These are phyloP conservation scores for Colletotrichum simmondsii DNA, from an alignment of 2,329 filamentous ascomycete genomes.

Conservation along the genomic window DNA sequence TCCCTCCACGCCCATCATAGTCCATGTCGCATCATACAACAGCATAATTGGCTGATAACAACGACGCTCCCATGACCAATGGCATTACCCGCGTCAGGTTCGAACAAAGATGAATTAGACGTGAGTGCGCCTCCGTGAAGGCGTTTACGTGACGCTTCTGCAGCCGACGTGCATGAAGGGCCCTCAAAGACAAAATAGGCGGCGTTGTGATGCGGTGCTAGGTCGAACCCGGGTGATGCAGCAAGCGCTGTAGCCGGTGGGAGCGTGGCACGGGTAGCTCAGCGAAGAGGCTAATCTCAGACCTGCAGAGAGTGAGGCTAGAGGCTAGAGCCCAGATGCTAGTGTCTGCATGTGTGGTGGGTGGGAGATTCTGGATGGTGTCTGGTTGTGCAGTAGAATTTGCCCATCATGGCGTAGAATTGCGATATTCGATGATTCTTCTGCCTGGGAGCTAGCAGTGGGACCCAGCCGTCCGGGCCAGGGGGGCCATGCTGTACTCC, in stretches of 20 bases:
- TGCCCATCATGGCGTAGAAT: slow-evolving; percentile 29
- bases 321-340: slow-evolving; percentile 13
- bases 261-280: slow-evolving; percentile 12
- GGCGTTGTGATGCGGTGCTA: slow-evolving; percentile 6
- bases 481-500: not conserved
- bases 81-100: not conserved
- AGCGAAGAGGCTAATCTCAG: slow-evolving; percentile 20
- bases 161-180: slow-evolving; percentile 24
- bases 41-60: slow-evolving; percentile 6
- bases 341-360: not conserved
- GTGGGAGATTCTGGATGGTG: not conserved
- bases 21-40: slow-evolving; percentile 1
- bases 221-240: slow-evolving; percentile 6
- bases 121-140: not conserved
- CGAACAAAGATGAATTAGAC: not conserved
- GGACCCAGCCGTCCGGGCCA: not conserved
- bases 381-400: slow-evolving; percentile 5
- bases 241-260: slow-evolving; percentile 10
- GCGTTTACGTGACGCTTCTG: slow-evolving; percentile 7
- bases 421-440: slow-evolving; percentile 28
- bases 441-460: slow-evolving; percentile 2
- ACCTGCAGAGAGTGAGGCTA: slow-evolving; percentile 25
- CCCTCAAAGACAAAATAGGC: slow-evolving; percentile 2
- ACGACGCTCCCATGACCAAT: slow-evolving; percentile 9
- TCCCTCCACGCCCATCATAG: not conserved